Conservation (phyloP, 1,139 yeast species). For the Debaryomyces psychrophilus region DNA sequence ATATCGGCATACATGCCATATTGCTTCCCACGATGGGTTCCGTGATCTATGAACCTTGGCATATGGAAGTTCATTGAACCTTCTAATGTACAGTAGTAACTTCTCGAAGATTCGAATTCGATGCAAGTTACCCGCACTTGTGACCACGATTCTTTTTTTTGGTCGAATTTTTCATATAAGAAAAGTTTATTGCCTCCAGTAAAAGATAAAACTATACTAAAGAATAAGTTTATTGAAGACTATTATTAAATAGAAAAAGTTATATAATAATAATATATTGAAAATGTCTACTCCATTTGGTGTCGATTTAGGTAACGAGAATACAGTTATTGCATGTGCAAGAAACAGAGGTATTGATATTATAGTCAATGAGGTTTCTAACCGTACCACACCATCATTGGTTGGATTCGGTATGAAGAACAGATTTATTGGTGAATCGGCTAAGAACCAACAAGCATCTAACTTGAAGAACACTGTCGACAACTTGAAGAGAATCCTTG, state of each 20-base stretch:
- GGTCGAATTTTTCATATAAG: conserved; percentile 8
- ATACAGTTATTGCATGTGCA: conserved; percentile 95
- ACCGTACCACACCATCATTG: conserved; percentile 93
- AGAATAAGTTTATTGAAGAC: conserved; percentile 5
- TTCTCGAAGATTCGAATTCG: conserved; percentile 12
- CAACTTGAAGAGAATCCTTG: conserved; percentile 88
- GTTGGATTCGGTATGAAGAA: conserved; percentile 90
- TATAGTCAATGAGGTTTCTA: conserved; percentile 97
- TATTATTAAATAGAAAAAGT: conserved; percentile 8
- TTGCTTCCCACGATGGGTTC: background rate
- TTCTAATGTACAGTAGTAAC: background rate
- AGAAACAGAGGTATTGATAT: conserved; percentile 98
- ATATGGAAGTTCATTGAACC: background rate
- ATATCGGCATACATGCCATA: background rate
- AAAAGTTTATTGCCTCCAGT: conserved; percentile 7
- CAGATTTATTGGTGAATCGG: conserved; percentile 93
- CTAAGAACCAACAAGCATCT: conserved; percentile 94
- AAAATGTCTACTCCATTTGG: conserved; percentile 82
- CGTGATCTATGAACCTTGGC: background rate
- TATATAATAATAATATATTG: conserved; percentile 9
- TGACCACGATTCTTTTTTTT: conserved; percentile 5
- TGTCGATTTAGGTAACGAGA: conserved; percentile 95
- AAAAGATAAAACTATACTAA: background rate
- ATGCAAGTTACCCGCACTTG: conserved; percentile 4
- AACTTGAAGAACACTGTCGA: conserved; percentile 96